These are phyloP conservation scores for Fusarium siculi DNA, from an alignment of 2,329 filamentous ascomycete genomes.

Conservation along the genomic window DNA sequence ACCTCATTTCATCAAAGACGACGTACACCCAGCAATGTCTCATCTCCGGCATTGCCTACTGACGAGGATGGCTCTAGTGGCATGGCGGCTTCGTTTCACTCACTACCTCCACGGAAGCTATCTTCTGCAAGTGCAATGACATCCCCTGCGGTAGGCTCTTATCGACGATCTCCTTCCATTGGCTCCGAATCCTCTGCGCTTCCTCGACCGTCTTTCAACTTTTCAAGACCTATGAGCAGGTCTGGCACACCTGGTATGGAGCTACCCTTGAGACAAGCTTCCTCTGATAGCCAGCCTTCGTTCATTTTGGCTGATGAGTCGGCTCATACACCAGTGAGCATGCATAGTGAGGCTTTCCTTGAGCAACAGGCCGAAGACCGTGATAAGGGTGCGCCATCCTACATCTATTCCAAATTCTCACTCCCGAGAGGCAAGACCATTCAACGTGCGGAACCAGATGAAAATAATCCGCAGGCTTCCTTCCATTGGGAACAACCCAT, in stretches of 20 bases:
- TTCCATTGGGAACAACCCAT: slow-evolving; percentile 72
- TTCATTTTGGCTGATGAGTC: slow-evolving; percentile 72
- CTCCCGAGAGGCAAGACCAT: slow-evolving; percentile 85
- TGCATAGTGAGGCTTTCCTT: slow-evolving; percentile 75
- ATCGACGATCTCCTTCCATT: slow-evolving; percentile 83
- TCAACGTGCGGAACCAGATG: slow-evolving; percentile 73
- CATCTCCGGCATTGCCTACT: slow-evolving; percentile 71
- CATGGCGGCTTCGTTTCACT: slow-evolving; percentile 65
- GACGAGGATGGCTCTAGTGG: slow-evolving; percentile 74
- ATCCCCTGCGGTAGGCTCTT: slow-evolving; percentile 70
- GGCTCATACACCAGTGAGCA: slow-evolving; percentile 75
- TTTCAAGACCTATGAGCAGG: slow-evolving; percentile 88
- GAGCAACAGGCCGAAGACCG: slow-evolving; percentile 62
- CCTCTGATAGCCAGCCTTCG: slow-evolving; percentile 74
- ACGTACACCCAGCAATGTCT: slow-evolving; percentile 67
- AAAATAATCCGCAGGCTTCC: slow-evolving; percentile 61
- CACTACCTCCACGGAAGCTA: slow-evolving; percentile 78
- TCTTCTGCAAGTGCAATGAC: slow-evolving; percentile 71
- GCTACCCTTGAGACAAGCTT: slow-evolving; percentile 69
- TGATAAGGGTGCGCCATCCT: slow-evolving; percentile 72
- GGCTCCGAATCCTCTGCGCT: slow-evolving; percentile 82
- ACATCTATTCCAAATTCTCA: slow-evolving; percentile 86
- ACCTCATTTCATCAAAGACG: slow-evolving; percentile 59
- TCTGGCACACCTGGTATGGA: slow-evolving; percentile 70
- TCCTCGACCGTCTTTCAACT: slow-evolving; percentile 86